Evolutionary conservation across 768 basidiomycete species (phyloP).

Genomic region (Leucocoprinus leucothites): DNA sequence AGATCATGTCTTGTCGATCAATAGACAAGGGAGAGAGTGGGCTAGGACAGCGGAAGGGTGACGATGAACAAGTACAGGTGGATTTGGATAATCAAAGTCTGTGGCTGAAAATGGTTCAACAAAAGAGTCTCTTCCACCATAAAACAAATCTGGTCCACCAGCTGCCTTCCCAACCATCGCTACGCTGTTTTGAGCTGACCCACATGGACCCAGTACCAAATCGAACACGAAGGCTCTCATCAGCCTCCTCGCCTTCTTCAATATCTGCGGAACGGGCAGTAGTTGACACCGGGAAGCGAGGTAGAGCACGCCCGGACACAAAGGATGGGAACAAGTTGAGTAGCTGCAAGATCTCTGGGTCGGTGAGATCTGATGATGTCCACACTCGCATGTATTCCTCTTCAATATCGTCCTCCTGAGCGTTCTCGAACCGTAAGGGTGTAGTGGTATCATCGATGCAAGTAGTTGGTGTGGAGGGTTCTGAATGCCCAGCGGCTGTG

Average conservation of each 20-base stretch:
- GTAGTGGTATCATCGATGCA: constrained; percentile 34
- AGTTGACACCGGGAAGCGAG: constrained; percentile 56
- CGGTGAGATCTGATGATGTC: constrained; percentile 76
- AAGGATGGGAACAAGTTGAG: constrained; percentile 76
- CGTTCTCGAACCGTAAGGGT: constrained; percentile 23
- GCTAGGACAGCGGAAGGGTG: not conserved
- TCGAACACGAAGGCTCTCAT: constrained; percentile 54
- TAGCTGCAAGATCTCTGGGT: constrained; percentile 69
- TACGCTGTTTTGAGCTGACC: constrained; percentile 59
- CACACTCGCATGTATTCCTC: constrained; percentile 70
- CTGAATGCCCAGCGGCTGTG: constrained; percentile 19
- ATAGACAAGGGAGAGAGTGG: not conserved
- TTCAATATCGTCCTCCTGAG: constrained; percentile 26
- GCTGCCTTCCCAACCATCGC: constrained; percentile 66
- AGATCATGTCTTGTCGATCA: not conserved
- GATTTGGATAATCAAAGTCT: not conserved
- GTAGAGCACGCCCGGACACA: constrained; percentile 64
- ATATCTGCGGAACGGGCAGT: constrained; percentile 48
- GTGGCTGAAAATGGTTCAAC: constrained; percentile 36
- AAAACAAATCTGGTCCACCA: constrained; percentile 77
- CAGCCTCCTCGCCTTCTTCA: constrained; percentile 66
- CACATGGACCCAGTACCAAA: constrained; percentile 87
- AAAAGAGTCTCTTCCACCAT: constrained; percentile 81
- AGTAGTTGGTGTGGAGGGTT: constrained; percentile 35
- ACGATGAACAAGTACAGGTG: not conserved